Evolutionary conservation across 1,284 basidiomycete species (phyloP).

Genomic region (Cystobasidium sp.): DNA sequence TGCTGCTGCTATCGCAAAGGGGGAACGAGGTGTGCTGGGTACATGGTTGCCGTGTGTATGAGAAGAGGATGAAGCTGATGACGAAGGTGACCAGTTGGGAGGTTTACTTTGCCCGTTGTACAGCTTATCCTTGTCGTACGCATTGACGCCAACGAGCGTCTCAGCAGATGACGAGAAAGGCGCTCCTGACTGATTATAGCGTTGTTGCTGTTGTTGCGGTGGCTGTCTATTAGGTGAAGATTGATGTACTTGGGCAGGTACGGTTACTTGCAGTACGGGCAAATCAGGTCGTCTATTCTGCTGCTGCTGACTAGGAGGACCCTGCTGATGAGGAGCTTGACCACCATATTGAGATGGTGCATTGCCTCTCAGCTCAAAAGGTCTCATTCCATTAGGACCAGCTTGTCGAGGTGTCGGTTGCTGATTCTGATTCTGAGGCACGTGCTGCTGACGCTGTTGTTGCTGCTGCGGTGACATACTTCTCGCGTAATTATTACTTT

Average conservation of each 20-base stretch:
- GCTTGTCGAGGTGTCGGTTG: slow-evolving; percentile 13
- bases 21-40: not conserved
- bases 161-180: slow-evolving; percentile 36
- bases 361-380: slow-evolving; percentile 13
- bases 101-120: slow-evolving; percentile 9
- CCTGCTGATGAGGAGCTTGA: not conserved
- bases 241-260: slow-evolving; percentile 14
- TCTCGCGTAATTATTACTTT: too few relatives aligned
- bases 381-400: slow-evolving; percentile 6
- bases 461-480: not conserved
- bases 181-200: not conserved
- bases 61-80: slow-evolving; percentile 11
- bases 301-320: not conserved
- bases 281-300: slow-evolving; percentile 8
- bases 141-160: slow-evolving; percentile 25
- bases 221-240: slow-evolving; percentile 5
- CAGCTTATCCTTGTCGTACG: slow-evolving; percentile 16
- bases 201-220: slow-evolving; percentile 19
- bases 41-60: slow-evolving; percentile 14
- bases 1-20: not conserved
- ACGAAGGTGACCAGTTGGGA: slow-evolving; percentile 30
- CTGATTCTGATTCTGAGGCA: slow-evolving; percentile 26
- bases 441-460: slow-evolving; percentile 7
- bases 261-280: slow-evolving; percentile 34
- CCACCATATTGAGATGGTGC: not conserved